Evolutionary conservation across 306 rosid genomes (phyloP).

Genomic region (Prinsepia uniflora): DNA sequence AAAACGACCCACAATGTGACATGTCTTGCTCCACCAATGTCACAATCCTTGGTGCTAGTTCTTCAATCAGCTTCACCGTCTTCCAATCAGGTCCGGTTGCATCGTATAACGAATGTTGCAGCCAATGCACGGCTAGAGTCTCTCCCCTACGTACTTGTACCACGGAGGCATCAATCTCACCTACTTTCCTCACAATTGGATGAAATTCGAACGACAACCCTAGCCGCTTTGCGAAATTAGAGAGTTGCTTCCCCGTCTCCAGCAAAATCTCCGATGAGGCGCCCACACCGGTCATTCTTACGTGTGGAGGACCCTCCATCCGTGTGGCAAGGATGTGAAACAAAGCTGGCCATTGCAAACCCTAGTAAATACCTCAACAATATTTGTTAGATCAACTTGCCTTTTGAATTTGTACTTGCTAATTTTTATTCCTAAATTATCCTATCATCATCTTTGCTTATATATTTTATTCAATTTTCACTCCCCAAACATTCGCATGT

Average conservation of each 20-base stretch:
- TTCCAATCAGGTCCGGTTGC: slow-evolving; percentile 73
- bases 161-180: slow-evolving; percentile 47
- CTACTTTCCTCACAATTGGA: slow-evolving; percentile 48
- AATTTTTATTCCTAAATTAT: no score
- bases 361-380: slow-evolving; percentile 18
- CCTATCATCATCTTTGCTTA: no score
- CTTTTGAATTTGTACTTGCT: no score
- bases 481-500: no score
- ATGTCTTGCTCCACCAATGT: slow-evolving; percentile 85
- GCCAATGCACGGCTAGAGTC: slow-evolving; percentile 72
- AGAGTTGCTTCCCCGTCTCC: slow-evolving; percentile 65
- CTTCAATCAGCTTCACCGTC: slow-evolving; percentile 50
- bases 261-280: slow-evolving; percentile 54
- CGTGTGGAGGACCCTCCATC: slow-evolving; percentile 56
- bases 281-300: slow-evolving; percentile 67
- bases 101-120: slow-evolving; percentile 69
- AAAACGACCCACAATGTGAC: slow-evolving; percentile 56
- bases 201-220: slow-evolving; percentile 63
- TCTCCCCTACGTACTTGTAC: slow-evolving; percentile 46
- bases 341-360: slow-evolving; percentile 88
- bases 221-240: slow-evolving; percentile 56
- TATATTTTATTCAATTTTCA: no score
- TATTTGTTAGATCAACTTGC: neutral
- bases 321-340: slow-evolving; percentile 69
- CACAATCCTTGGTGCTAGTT: slow-evolving; percentile 55